Percentiles rank a stretch among this genome's conserved stretches.
Evolutionary conservation across 2,329 filamentous ascomycete genomes (phyloP).

Genomic region (Pseudogymnoascus sp.): DNA sequence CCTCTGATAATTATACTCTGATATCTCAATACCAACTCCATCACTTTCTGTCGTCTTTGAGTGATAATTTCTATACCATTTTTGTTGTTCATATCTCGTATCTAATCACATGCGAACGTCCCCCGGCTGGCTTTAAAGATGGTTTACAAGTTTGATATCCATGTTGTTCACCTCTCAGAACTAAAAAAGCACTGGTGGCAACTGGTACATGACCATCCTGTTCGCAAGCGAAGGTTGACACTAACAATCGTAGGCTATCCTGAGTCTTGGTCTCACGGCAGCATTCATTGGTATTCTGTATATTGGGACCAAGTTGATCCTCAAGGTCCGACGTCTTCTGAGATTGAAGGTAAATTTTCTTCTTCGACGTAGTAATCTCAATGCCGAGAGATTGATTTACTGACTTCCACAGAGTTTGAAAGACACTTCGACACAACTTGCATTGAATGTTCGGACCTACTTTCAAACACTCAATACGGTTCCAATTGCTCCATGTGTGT

Average conservation of each 20-base stretch:
- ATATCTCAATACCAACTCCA: too few species aligned
- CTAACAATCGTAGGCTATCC: conserved; percentile 27
- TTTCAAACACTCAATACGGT: background rate
- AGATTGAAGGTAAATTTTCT: background rate
- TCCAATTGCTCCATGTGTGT: background rate
- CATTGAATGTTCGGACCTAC: too few species aligned
- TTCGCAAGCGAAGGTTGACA: conserved; percentile 20
- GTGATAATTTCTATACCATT: too few species aligned
- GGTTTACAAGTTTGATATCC: conserved; percentile 17
- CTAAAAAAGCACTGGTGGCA: conserved; percentile 38
- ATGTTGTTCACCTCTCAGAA: conserved; percentile 29
- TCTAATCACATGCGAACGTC: too few species aligned
- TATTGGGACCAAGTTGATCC: conserved; percentile 25
- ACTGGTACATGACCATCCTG: conserved; percentile 25
- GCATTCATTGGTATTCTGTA: conserved; percentile 27
- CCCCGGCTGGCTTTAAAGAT: background rate
- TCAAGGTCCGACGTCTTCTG: conserved; percentile 22
- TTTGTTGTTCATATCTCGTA: too few species aligned
- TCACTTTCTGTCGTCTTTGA: too few species aligned
- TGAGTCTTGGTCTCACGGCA: conserved; percentile 30
- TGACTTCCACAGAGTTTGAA: too few species aligned
- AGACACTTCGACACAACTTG: too few species aligned
- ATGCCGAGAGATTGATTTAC: too few species aligned
- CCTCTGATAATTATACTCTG: too few species aligned
- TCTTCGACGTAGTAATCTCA: too few species aligned